phyloP scores from a whole-genome alignment of 2,329 filamentous ascomycete species.

The Pyrenophora teres region DNA sequence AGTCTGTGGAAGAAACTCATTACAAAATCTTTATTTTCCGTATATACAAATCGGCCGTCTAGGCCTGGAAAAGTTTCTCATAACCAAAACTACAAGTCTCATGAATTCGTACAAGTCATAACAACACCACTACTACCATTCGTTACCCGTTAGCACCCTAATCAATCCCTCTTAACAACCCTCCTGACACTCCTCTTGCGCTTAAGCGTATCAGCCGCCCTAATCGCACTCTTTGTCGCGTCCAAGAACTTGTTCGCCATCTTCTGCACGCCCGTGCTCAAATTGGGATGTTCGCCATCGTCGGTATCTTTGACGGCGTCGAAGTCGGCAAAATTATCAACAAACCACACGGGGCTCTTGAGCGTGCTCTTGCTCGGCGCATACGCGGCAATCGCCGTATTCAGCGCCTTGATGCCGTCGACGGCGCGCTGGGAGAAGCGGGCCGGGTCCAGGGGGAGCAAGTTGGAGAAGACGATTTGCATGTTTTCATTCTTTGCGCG shows the following conservation, averaged over 20 bases:
- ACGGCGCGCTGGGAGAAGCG: conserved; percentile 26
- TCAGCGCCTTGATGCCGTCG: conserved; percentile 26
- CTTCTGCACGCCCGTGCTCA: conserved; percentile 33
- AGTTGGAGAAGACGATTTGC: conserved; percentile 46
- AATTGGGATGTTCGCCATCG: conserved; percentile 45
- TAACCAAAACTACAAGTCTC: background rate
- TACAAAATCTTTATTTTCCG: too few species aligned
- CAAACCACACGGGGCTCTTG: conserved; percentile 32
- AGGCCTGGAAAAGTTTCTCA: too few species aligned
- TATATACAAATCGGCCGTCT: too few species aligned
- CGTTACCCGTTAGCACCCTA: too few species aligned
- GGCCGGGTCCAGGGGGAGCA: conserved; percentile 33
- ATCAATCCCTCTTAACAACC: too few species aligned
- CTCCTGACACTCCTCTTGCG: conserved; percentile 3
- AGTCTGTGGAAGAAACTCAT: background rate
- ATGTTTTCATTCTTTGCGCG: conserved; percentile 48
- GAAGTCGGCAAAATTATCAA: conserved; percentile 39
- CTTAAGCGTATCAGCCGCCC: conserved; percentile 15
- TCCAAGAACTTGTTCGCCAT: conserved; percentile 35
- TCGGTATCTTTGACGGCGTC: conserved; percentile 36
- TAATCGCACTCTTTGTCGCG: conserved; percentile 25
- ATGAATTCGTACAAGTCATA: conserved; percentile 7
- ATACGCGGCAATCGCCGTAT: conserved; percentile 24
- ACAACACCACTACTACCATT: too few species aligned
- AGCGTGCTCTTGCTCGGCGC: conserved; percentile 25